Conservation (phyloP, 495 filamentous ascomycete species). For the Neurospora tetrasperma region DNA sequence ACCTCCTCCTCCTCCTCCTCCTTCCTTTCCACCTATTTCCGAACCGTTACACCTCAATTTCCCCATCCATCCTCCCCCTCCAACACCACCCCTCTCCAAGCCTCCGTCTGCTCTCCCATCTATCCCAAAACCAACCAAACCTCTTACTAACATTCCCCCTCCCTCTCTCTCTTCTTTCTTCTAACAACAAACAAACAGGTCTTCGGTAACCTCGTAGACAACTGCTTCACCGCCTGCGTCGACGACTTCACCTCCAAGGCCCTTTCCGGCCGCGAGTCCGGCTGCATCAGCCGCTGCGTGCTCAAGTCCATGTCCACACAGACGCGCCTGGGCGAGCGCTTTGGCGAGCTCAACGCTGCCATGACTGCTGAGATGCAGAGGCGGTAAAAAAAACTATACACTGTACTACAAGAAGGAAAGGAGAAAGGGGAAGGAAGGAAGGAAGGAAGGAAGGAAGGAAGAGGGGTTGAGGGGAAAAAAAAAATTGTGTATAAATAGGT, state of each 20-base stretch:
- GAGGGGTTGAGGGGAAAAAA: too few relatives aligned
- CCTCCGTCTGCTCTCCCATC: too few relatives aligned
- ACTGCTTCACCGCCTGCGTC: slow-evolving; percentile 94
- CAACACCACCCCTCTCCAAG: too few relatives aligned
- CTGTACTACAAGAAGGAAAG: too few relatives aligned
- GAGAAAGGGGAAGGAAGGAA: too few relatives aligned
- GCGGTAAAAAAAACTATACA: slow-evolving; percentile 6
- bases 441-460: too few relatives aligned
- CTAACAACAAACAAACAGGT: slow-evolving; percentile 45
- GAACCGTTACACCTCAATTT: too few relatives aligned
- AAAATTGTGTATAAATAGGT: too few relatives aligned
- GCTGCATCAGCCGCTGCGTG: slow-evolving; percentile 86
- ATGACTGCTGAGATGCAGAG: slow-evolving; percentile 62
- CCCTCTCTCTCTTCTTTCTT: background rate
- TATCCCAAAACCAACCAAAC: too few relatives aligned
- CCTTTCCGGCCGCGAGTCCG: slow-evolving; percentile 71
- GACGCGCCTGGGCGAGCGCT: slow-evolving; percentile 77
- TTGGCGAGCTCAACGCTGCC: slow-evolving; percentile 85
- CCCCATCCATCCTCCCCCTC: too few relatives aligned
- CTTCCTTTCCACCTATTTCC: too few relatives aligned
- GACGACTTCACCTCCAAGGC: slow-evolving; percentile 98
- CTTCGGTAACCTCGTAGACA: slow-evolving; percentile 90
- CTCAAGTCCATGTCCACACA: slow-evolving; percentile 88
- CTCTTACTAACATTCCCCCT: background rate
- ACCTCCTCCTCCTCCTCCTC: too few relatives aligned